Evolutionary conservation across 768 basidiomycete species (phyloP), one percentile per base, ranked within the genome.

Genomic region (Chalciporus chontae): DNA sequence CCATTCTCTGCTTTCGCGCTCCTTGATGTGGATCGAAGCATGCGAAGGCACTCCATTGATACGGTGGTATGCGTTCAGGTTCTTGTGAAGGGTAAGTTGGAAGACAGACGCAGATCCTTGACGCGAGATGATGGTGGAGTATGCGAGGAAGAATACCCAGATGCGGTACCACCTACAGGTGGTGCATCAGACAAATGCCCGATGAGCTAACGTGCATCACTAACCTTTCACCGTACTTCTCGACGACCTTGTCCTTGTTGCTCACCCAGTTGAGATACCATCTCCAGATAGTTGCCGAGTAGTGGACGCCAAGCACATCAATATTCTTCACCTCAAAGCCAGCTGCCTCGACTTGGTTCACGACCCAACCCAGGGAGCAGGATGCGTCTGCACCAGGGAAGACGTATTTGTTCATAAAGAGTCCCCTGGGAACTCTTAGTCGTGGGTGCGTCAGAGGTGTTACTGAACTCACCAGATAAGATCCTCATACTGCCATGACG

Each of bases 351-450:
- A 94, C 82, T 73, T 90, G 77, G 54, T 73, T 79, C 52, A 99
- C 78, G 48, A 96, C 93, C 95, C 95, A 98, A 36, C 89, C 91
- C 26, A 98, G 85, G 17, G 94, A 90, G 69, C 92, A 92, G 3
- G 87, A 91, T 0, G 96, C 96, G 61, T 99, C 96, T 3, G 95
- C 96, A 64, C 95, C 95, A 40, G 96, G 95, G 85, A 99, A 99
- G 65, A 99, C 73, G 58, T 99, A 98, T 64, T 94, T 94, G 81
- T 90, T 94, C 92, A 94, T 94, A 76, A 94, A 95, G 19, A 94
- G 77, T 57, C 93, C 94, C 90, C 87, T 88, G 36, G 5, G 17
- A 8, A 17, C 1, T 15, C 0, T 26, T 1, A 11, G 4, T 5
- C 3, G 23, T 17, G 36, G 21, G 1, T 23, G 2, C 6, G 24